Evolutionary conservation across 129 eudicot species (phyloP).

Genomic region (Chrysanthemum seticuspe): DNA sequence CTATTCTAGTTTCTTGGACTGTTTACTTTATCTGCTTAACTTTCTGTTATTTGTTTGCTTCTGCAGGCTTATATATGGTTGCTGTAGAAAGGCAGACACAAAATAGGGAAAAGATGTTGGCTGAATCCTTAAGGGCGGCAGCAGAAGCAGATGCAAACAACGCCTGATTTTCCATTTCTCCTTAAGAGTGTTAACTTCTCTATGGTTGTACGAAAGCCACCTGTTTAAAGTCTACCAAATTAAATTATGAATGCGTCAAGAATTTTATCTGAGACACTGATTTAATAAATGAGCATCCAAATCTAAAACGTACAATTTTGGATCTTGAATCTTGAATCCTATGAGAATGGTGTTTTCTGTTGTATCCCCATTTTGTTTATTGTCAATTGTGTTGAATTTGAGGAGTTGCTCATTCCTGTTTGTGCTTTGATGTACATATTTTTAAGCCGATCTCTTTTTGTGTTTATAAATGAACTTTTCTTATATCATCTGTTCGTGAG

Average conservation of each 20-base stretch:
- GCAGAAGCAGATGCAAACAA: slow-evolving; percentile 47
- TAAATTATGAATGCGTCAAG: neutral
- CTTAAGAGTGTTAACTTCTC: neutral
- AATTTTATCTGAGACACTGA: slow-evolving; percentile 3
- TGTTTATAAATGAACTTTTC: neutral
- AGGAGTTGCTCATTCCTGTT: neutral
- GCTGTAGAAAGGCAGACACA: slow-evolving; percentile 82
- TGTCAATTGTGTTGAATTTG: neutral
- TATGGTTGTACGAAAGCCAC: neutral
- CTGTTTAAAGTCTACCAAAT: neutral
- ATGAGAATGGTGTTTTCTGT: slow-evolving; percentile 20
- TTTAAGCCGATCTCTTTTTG: neutral
- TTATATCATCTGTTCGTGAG: neutral
- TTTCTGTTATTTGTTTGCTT: neutral
- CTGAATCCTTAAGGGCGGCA: slow-evolving; percentile 65
- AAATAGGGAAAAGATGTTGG: slow-evolving; percentile 69
- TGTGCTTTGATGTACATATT: neutral
- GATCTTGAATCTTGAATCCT: neutral
- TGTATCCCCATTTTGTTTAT: neutral
- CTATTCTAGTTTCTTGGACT: neutral
- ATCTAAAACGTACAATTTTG: neutral
- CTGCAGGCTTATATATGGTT: slow-evolving; percentile 78
- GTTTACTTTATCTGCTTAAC: neutral
- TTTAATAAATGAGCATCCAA: slow-evolving; percentile 22
- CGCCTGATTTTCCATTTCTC: slow-evolving; percentile 7